Percentiles rank a stretch among this genome's conserved stretches.
Evolutionary conservation across 768 basidiomycete genomes (phyloP).

Genomic region (Butyriboletus loyo): DNA sequence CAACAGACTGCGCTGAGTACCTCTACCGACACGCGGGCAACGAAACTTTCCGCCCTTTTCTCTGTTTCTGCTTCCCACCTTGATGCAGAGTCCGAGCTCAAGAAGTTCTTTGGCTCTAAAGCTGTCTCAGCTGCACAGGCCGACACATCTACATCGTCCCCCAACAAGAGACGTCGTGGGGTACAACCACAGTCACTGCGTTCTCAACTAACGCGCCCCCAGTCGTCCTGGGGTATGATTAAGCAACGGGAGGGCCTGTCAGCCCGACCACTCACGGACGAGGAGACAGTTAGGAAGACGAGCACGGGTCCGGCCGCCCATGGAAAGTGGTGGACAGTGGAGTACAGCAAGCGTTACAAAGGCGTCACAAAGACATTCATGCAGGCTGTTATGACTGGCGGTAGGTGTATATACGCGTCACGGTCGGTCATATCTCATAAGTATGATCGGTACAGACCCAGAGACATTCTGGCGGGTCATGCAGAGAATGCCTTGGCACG

Average conservation of each 20-base stretch:
- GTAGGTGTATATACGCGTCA: constrained; percentile 40
- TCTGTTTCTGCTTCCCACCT: constrained; percentile 79
- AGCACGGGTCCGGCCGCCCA: constrained; percentile 40
- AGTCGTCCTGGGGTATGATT: constrained; percentile 71
- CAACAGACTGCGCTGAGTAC: constrained; percentile 34
- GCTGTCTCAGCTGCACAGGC: constrained; percentile 69
- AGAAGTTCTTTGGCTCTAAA: constrained; percentile 90
- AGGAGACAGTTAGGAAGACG: constrained; percentile 49
- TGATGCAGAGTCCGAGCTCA: constrained; percentile 87
- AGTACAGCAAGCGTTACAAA: constrained; percentile 83
- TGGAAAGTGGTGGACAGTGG: constrained; percentile 88
- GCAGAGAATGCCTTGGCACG: constrained; percentile 84
- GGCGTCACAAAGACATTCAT: constrained; percentile 79
- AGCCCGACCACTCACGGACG: constrained; percentile 51
- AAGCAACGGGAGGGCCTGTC: constrained; percentile 71
- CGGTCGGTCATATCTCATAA: background rate
- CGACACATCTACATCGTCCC: constrained; percentile 32
- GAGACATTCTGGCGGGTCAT: constrained; percentile 75
- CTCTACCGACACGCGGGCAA: constrained; percentile 26
- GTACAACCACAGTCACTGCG: constrained; percentile 39
- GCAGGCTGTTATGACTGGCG: constrained; percentile 75
- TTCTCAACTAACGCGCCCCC: constrained; percentile 76
- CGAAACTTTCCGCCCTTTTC: constrained; percentile 53
- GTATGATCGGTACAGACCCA: constrained; percentile 50
- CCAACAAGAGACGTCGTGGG: constrained; percentile 38